A percentile compares a stretch with the other conserved stretches of the same genome.
Evolutionary conservation across 1,284 basidiomycete genomes (phyloP).

Genomic region (Pholiota adiposa): DNA sequence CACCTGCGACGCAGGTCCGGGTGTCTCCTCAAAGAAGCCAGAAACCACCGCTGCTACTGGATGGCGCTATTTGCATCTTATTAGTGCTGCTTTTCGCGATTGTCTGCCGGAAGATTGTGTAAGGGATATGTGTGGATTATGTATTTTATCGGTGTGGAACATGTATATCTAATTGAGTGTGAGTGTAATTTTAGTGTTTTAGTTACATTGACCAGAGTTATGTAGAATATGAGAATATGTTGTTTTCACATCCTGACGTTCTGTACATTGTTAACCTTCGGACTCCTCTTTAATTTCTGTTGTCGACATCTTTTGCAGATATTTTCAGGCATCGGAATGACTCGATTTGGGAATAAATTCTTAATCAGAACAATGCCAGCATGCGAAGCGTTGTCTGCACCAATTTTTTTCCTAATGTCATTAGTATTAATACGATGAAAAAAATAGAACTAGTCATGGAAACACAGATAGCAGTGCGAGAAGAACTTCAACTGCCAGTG

Average conservation of each 20-base stretch:
- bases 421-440: too few species aligned
- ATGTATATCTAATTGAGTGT: background rate
- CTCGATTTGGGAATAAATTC: too few species aligned
- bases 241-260: background rate
- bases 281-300: background rate
- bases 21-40: conserved; percentile 18
- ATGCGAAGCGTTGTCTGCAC: too few species aligned
- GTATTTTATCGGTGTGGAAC: background rate
- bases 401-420: too few species aligned
- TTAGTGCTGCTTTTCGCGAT: conserved; percentile 66
- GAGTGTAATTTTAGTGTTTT: conserved; percentile 6
- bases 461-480: too few species aligned
- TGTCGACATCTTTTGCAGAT: background rate
- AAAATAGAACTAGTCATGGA: too few species aligned
- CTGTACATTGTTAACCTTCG: background rate
- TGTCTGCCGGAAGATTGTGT: conserved; percentile 63
- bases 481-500: too few species aligned
- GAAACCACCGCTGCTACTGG: conserved; percentile 63
- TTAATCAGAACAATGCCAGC: too few species aligned
- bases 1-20: conserved; percentile 7
- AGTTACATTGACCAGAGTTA: background rate
- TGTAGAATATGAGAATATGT: background rate
- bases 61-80: conserved; percentile 70
- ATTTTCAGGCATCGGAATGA: background rate
- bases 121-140: conserved; percentile 25